Conservation (phyloP, 2,329 filamentous ascomycete genomes). For the Phialophora expanda region DNA sequence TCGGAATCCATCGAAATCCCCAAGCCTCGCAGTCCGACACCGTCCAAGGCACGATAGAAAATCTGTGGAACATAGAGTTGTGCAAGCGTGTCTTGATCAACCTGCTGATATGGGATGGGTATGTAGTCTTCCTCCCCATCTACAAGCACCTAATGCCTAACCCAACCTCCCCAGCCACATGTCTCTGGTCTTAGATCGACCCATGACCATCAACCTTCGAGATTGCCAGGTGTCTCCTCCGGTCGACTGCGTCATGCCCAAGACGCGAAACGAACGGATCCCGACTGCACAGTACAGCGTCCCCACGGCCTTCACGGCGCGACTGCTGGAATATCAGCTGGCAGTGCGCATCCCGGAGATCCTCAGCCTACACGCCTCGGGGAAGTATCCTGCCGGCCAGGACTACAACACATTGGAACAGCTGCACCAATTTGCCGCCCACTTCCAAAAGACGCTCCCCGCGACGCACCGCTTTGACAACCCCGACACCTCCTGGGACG, state of each 20-base stretch:
- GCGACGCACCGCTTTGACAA: conserved; percentile 1
- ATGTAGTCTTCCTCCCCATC: neutral
- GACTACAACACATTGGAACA: neutral
- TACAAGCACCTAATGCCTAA: neutral
- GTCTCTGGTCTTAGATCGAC: neutral
- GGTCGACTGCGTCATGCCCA: neutral
- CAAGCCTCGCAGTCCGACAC: neutral
- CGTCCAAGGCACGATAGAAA: neutral
- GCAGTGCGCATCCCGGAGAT: neutral
- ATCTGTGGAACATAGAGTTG: neutral
- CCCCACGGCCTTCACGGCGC: neutral
- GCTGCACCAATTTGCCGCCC: neutral
- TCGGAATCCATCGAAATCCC: neutral
- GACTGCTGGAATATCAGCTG: neutral
- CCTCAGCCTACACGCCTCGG: neutral
- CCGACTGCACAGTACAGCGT: neutral
- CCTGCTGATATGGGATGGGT: neutral
- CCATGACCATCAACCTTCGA: conserved; percentile 1
- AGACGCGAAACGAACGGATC: neutral
- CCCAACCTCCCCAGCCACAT: neutral
- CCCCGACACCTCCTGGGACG: neutral
- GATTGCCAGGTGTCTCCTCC: neutral
- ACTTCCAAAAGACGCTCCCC: neutral
- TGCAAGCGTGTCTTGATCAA: neutral
- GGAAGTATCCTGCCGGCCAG: neutral